Conservation (phyloP, 108 stramenopile genomes). For the Cyclotella cryptica region DNA sequence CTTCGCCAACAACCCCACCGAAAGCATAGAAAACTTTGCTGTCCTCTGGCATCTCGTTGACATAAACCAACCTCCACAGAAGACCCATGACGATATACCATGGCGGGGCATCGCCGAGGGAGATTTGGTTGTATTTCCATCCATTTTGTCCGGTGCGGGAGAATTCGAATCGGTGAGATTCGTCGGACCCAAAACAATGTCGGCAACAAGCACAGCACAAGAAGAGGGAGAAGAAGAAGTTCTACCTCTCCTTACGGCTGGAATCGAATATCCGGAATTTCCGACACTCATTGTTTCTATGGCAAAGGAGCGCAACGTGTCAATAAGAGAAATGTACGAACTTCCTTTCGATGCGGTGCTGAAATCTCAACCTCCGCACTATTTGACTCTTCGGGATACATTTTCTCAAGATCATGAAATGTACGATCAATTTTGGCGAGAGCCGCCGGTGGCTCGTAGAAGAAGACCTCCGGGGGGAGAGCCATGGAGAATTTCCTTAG, state of each 20-base stretch:
- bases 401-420: slow-evolving; percentile 14
- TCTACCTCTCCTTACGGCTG: slow-evolving; percentile 33
- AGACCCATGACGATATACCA: background rate
- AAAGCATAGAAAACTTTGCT: slow-evolving; percentile 11
- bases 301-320: slow-evolving; percentile 3
- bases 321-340: slow-evolving; percentile 32
- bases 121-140: slow-evolving; percentile 32
- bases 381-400: slow-evolving; percentile 20
- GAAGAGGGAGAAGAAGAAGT: background rate
- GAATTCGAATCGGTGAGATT: slow-evolving; percentile 41
- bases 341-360: slow-evolving; percentile 31
- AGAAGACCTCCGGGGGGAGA: slow-evolving; percentile 23
- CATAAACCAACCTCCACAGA: slow-evolving; percentile 11
- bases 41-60: slow-evolving; percentile 29
- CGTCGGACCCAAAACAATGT: slow-evolving; percentile 15
- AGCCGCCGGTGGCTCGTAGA: slow-evolving; percentile 33
- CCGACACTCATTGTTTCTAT: slow-evolving; percentile 20
- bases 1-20: slow-evolving; percentile 12
- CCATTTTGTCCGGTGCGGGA: slow-evolving; percentile 34
- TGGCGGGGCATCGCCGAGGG: slow-evolving; percentile 24
- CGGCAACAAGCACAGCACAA: background rate
- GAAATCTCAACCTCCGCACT: background rate
- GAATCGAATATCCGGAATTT: slow-evolving; percentile 38
- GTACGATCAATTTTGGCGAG: slow-evolving; percentile 34
- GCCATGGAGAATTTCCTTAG: slow-evolving; percentile 33